Evolutionary conservation across 176 grass and related monocot species (phyloP).

Genomic region (Miscanthus lutarioriparius): DNA sequence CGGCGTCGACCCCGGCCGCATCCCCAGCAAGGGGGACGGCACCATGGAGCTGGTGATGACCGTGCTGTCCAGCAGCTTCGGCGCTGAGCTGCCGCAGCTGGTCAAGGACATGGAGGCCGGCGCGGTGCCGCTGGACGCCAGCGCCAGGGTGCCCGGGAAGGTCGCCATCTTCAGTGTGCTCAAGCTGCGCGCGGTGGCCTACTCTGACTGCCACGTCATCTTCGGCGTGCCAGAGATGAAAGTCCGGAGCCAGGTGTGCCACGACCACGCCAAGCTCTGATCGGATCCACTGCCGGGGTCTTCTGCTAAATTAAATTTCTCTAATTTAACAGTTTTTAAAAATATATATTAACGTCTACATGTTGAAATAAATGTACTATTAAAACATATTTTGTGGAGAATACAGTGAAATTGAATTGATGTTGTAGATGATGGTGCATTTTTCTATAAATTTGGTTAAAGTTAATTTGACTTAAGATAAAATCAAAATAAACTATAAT

Average conservation of each 20-base stretch:
- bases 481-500: no score
- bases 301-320: no score
- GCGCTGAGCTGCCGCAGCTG: not conserved
- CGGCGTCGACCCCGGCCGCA: slow-evolving; percentile 40
- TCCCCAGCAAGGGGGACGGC: slow-evolving; percentile 47
- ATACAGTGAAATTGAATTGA: no score
- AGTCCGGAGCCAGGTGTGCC: slow-evolving; percentile 65
- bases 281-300: not conserved
- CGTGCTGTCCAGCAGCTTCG: slow-evolving; percentile 39
- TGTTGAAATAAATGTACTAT: no score
- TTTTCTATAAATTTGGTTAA: no score
- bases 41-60: slow-evolving; percentile 31
- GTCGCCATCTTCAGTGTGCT: slow-evolving; percentile 51
- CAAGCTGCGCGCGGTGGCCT: slow-evolving; percentile 54
- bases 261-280: slow-evolving; percentile 56
- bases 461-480: no score
- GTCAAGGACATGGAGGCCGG: slow-evolving; percentile 38
- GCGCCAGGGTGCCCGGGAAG: slow-evolving; percentile 56
- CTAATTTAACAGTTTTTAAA: no score
- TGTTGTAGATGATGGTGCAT: no score
- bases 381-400: no score
- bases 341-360: not conserved
- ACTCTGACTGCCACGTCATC: slow-evolving; percentile 55
- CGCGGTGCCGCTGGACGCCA: slow-evolving; percentile 34
- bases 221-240: slow-evolving; percentile 55